Evolutionary conservation across 2,329 filamentous ascomycete genomes (phyloP), one percentile per base, ranked within the genome.

Genomic region (Colletotrichum scovillei): DNA sequence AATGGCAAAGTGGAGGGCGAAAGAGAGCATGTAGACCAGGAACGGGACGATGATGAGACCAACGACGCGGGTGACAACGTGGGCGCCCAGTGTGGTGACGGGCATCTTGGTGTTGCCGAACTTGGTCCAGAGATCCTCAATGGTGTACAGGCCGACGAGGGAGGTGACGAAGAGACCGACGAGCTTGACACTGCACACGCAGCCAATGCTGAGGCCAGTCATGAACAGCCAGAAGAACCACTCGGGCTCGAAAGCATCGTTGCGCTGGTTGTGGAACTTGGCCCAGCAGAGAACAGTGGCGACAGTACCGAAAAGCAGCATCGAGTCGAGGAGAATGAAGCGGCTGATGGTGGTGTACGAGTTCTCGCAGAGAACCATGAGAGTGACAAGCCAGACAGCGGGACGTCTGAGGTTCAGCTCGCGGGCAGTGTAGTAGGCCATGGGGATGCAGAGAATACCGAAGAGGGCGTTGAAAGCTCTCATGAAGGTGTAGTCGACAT

Each of bases 281-380:
- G 95, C 92, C 95, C 96, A 99, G 89, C 96, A 98, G 79, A 98
- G 91, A 75, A 97, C 94, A 6, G 97, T 99, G 19, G 95, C 95
- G 78, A 98, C 97, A n/a, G 97, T 99, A 81, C 98, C 98, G 86
- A 95, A 98, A 52, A 99, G 90, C 64, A 99, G 90, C 97, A 99
- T 99, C 0, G 97, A 98, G 84, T 99, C 97, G 79, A 99, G 92
- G 28, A 99, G 92, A 79, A 99, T 98, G 82, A 99, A 99, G 74
- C 97, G 92, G 85, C 95, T 98, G 84, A 99, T 99, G 38, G 97
- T 98, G 62, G 97, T 98, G 86, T 98, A 99, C 64, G 97, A 98
- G 88, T 99, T 99, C 84, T 99, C 97, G 87, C 95, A 99, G 55
- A 99, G 91, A 57, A 99, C 95, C 94, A 98, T 98, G 78, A 98